Conservation (phyloP, 345 rosid genomes). For the sweet orange (Citrus sinensis) region DVS_A1.0 CM039169.1:28893501-28894000, state of each 20-base stretch:
- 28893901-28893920: constrained; percentile 79
- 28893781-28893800: constrained; percentile 74
- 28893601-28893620: constrained; percentile 79
- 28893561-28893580: constrained; percentile 74
- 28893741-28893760: constrained; percentile 82
- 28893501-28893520: constrained; percentile 77
- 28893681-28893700: constrained; percentile 94
- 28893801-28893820: constrained; percentile 84
- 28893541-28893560: constrained; percentile 88
- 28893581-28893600: constrained; percentile 93
- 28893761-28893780: constrained; percentile 86
- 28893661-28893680: constrained; percentile 80
- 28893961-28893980: constrained; percentile 81
- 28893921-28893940: constrained; percentile 82
- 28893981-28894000: constrained; percentile 84
- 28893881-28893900: constrained; percentile 90
- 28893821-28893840: constrained; percentile 64
- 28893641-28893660: constrained; percentile 94
- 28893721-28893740: constrained; percentile 81
- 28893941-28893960: constrained; percentile 90
- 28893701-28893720: constrained; percentile 91
- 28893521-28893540: constrained; percentile 79
- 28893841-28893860: constrained; percentile 74
- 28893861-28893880: constrained; percentile 70
- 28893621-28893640: constrained; percentile 85